phyloP scores from a whole-genome alignment of 1,284 basidiomycete genomes.

The Hemileia vastatrix region DNA sequence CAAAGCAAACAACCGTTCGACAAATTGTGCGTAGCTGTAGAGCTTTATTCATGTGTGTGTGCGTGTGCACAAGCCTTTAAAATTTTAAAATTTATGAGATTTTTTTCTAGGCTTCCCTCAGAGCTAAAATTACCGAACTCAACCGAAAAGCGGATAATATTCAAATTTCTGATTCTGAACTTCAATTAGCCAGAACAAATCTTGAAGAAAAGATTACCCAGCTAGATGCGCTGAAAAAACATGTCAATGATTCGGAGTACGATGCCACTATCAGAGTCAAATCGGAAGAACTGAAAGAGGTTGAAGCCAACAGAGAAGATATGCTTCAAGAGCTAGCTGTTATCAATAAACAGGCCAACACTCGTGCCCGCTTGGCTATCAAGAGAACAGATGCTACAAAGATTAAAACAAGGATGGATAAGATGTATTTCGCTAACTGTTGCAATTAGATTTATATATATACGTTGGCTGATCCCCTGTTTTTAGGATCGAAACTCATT shows the following conservation, averaged over 20 bases:
- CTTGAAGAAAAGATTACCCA: slow-evolving; percentile 56
- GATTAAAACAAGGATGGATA: no score
- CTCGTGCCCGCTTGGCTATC: slow-evolving; percentile 67
- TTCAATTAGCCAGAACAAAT: slow-evolving; percentile 40
- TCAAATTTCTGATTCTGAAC: slow-evolving; percentile 53
- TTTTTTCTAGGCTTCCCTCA: no score
- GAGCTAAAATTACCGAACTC: slow-evolving; percentile 45
- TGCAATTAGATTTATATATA: background rate
- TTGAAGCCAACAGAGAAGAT: slow-evolving; percentile 64
- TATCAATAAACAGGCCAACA: slow-evolving; percentile 70
- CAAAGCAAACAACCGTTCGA: slow-evolving; percentile 17
- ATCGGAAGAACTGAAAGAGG: slow-evolving; percentile 50
- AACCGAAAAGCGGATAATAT: slow-evolving; percentile 39
- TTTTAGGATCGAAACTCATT: no score
- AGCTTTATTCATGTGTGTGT: no score
- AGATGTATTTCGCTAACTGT: no score
- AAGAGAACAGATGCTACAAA: slow-evolving; percentile 60
- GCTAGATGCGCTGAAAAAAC: slow-evolving; percentile 53
- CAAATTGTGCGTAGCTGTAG: slow-evolving; percentile 23
- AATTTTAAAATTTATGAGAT: no score
- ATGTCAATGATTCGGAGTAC: slow-evolving; percentile 57
- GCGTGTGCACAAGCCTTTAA: no score
- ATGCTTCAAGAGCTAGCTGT: slow-evolving; percentile 63
- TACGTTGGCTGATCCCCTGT: background rate
- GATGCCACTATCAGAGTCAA: slow-evolving; percentile 62